phyloP scores from a whole-genome alignment of 129 eudicot genomes.

The Chrysanthemum seticuspe region DNA sequence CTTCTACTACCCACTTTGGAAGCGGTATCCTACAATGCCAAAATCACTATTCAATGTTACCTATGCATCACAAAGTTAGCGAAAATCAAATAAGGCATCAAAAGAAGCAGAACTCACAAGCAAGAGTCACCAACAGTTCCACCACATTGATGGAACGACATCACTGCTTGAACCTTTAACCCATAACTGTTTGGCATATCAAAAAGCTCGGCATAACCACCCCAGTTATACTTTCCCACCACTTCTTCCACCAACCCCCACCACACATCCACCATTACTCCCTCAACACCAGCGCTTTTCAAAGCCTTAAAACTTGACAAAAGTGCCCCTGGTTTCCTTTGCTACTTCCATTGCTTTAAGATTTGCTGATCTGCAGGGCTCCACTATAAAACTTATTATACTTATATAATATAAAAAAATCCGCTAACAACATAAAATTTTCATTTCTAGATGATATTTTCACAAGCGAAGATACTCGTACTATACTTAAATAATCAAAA shows the following conservation, averaged over 20 bases:
- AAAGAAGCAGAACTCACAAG: conserved; percentile 51
- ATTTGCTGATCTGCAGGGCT: too few relatives aligned
- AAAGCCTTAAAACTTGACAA: conserved; percentile 70
- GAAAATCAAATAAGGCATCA: too few relatives aligned
- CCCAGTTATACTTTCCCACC: conserved; percentile 87
- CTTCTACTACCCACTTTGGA: conserved; percentile 90
- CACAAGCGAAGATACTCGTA: too few relatives aligned
- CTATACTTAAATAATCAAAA: too few relatives aligned
- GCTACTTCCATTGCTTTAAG: too few relatives aligned
- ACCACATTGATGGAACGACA: conserved; percentile 95
- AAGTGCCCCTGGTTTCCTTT: too few relatives aligned
- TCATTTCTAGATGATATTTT: too few relatives aligned
- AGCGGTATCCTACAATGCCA: conserved; percentile 58
- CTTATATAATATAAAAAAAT: too few relatives aligned
- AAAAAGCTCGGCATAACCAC: conserved; percentile 75
- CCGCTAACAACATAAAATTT: too few relatives aligned
- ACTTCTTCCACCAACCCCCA: conserved; percentile 94
- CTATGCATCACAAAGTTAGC: too few relatives aligned
- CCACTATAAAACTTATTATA: too few relatives aligned
- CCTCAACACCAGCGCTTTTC: conserved; percentile 95
- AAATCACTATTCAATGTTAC: too few relatives aligned
- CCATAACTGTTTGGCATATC: conserved; percentile 88
- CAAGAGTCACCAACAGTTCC: conserved; percentile 96
- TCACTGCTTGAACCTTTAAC: conserved; percentile 88
- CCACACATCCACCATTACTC: conserved; percentile 98